phyloP scores from a whole-genome alignment of 2,329 filamentous ascomycete genomes.

The Eutypa lata region DNA sequence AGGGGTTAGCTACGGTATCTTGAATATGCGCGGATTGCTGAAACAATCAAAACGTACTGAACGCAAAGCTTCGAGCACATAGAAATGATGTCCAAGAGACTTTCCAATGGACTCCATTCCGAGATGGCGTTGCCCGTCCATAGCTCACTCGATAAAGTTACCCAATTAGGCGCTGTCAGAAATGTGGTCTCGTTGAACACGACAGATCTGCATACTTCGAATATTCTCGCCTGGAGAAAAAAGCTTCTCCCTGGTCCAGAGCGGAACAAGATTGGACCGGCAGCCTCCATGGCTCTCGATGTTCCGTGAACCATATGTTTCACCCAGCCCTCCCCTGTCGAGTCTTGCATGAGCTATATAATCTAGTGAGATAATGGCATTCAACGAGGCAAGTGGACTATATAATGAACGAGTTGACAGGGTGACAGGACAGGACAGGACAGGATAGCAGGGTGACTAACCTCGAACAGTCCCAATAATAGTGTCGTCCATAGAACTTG shows the following conservation, averaged over 20 bases:
- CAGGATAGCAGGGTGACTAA: neutral
- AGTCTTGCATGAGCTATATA: conserved; percentile 4
- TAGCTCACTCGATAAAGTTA: neutral
- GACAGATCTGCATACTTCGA: conserved; percentile 5
- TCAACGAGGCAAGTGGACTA: neutral
- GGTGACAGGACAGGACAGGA: no score
- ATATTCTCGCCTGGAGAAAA: conserved; percentile 4
- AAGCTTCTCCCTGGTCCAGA: conserved; percentile 1
- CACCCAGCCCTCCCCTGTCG: conserved; percentile 5
- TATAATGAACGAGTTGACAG: neutral
- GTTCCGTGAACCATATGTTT: conserved; percentile 9
- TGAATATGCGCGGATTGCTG: neutral
- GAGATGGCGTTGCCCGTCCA: no score
- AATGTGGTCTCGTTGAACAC: conserved; percentile 4
- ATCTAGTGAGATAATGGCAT: neutral
- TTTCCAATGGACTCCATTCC: neutral
- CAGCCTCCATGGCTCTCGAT: conserved; percentile 3
- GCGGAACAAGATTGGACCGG: neutral
- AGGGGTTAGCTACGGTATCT: neutral
- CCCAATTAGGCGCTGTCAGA: conserved; percentile 3
- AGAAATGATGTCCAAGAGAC: neutral
- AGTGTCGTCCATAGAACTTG: conserved; percentile 8
- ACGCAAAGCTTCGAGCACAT: conserved; percentile 4
- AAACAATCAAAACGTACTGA: conserved; percentile 1
- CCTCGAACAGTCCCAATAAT: conserved; percentile 7